These are phyloP conservation scores for Schwanniomyces yamadae DNA, from an alignment of 805 yeast species.

Conservation along the genomic window DNA sequence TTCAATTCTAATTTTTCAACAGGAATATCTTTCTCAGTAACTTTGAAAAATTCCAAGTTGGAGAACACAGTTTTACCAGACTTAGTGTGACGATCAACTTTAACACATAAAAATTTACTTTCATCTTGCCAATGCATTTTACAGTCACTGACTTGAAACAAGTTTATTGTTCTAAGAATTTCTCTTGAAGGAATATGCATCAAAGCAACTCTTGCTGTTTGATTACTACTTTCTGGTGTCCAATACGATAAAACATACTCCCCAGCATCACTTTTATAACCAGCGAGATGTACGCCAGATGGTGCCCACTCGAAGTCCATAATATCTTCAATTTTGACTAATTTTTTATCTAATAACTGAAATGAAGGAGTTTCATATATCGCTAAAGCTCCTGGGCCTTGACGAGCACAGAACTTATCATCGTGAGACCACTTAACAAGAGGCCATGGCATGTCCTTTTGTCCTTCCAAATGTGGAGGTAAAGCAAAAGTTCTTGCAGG, in stretches of 20 bases:
- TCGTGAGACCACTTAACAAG: constrained; percentile 93
- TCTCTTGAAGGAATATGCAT: constrained; percentile 83
- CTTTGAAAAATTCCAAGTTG: constrained; percentile 86
- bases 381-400: constrained; percentile 89
- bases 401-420: constrained; percentile 91
- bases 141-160: constrained; percentile 92
- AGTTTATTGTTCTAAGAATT: constrained; percentile 84
- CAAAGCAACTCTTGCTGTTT: constrained; percentile 90
- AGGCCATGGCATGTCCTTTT: constrained; percentile 88
- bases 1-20: constrained; percentile 92
- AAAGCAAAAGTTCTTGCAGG: constrained; percentile 89
- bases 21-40: constrained; percentile 86
- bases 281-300: constrained; percentile 68
- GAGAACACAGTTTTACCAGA: constrained; percentile 90
- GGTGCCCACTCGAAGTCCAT: constrained; percentile 96
- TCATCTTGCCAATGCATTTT: constrained; percentile 92
- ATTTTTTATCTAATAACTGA: constrained; percentile 81
- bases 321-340: constrained; percentile 78
- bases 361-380: constrained; percentile 80
- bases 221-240: constrained; percentile 93
- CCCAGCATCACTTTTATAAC: constrained; percentile 50
- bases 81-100: constrained; percentile 96
- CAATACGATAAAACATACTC: constrained; percentile 82
- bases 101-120: constrained; percentile 81
- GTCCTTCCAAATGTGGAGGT: constrained; percentile 66